A percentile compares a stretch with the other conserved stretches of the same genome.
These are phyloP conservation scores for Phalaenopsis aphrodite DNA, from an alignment of 106 monocot species.

Conservation along the genomic window DNA sequence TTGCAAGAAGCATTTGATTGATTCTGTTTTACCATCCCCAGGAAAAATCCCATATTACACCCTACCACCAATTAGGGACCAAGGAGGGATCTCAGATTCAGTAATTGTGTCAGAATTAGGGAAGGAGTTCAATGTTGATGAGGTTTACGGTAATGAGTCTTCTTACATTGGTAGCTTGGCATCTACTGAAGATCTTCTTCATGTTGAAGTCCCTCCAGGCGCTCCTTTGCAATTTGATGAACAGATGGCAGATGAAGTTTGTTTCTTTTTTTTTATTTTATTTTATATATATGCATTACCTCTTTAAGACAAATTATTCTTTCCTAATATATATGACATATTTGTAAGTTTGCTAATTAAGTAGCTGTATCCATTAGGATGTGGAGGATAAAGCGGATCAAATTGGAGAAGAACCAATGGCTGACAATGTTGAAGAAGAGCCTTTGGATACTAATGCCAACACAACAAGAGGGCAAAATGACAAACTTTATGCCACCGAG, in stretches of 20 bases:
- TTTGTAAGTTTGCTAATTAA: neutral
- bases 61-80: slow-evolving; percentile 51
- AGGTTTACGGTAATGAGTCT: slow-evolving; percentile 68
- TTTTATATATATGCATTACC: neutral
- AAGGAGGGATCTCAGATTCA: slow-evolving; percentile 26
- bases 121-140: slow-evolving; percentile 86
- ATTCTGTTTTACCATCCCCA: slow-evolving; percentile 14
- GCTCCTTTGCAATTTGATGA: slow-evolving; percentile 51
- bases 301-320: neutral
- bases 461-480: slow-evolving; percentile 36
- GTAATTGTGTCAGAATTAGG: slow-evolving; percentile 66
- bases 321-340: too few species aligned
- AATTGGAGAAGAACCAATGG: slow-evolving; percentile 34
- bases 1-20: neutral
- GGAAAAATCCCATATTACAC: slow-evolving; percentile 95
- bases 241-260: slow-evolving; percentile 63
- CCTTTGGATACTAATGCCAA: slow-evolving; percentile 18
- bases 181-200: slow-evolving; percentile 60
- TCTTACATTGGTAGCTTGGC: slow-evolving; percentile 69
- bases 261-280: neutral
- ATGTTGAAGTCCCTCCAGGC: slow-evolving; percentile 67
- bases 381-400: slow-evolving; percentile 14
- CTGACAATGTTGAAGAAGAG: slow-evolving; percentile 18
- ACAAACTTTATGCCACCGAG: slow-evolving; percentile 70
- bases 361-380: slow-evolving; percentile 26